phyloP scores from a whole-genome alignment of 305 asterid species.

The Fraxinus nigra region DNA sequence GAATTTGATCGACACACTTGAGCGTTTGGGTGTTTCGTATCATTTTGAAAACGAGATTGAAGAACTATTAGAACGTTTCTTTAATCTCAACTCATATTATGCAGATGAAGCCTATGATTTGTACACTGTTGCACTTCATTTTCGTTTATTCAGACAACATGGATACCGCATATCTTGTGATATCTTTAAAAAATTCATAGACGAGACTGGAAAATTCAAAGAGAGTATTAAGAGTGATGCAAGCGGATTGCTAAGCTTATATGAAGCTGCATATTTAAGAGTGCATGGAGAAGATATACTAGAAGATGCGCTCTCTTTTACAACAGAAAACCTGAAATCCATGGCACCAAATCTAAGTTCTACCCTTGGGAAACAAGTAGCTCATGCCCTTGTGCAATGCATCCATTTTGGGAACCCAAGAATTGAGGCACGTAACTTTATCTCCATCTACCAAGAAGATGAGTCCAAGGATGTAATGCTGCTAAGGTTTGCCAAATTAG shows the following conservation, averaged over 20 bases:
- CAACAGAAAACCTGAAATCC: not conserved
- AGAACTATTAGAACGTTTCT: not conserved
- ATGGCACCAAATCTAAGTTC: not conserved
- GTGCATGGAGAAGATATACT: slow-evolving; percentile 1
- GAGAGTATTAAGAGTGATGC: not conserved
- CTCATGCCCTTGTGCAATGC: not conserved
- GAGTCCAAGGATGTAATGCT: not conserved
- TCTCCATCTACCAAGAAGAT: not conserved
- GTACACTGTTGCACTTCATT: not conserved
- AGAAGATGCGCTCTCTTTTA: not conserved
- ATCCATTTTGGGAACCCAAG: not conserved
- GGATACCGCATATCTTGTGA: not conserved
- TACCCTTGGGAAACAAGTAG: not conserved
- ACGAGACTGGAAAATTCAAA: not conserved
- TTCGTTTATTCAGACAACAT: not conserved
- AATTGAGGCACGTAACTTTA: not conserved
- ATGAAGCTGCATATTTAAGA: not conserved
- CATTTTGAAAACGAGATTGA: not conserved
- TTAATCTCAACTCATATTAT: not conserved
- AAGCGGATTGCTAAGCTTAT: not conserved
- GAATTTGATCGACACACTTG: not conserved
- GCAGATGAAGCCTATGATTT: not conserved
- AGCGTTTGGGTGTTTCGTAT: not conserved
- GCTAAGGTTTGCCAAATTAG: not conserved
- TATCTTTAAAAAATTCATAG: not conserved